These are phyloP conservation scores for Pythium apleroticum DNA, from an alignment of 352 stramenopile genomes.

Conservation along the genomic window DNA sequence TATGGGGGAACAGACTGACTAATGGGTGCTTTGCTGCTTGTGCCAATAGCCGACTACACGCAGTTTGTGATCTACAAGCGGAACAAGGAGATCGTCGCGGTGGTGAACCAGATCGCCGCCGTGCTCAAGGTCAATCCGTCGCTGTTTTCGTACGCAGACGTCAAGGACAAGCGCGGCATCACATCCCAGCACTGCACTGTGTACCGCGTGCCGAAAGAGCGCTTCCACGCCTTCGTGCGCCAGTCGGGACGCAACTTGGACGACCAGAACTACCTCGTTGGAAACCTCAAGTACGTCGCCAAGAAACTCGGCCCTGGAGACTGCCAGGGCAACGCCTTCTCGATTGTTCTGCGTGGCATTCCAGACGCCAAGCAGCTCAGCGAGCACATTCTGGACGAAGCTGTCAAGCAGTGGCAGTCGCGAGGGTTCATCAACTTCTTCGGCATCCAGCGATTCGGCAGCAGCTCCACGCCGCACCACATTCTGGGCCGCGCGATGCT, in stretches of 20 bases:
- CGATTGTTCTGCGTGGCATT: slow-evolving; percentile 92
- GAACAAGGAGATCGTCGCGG: slow-evolving; percentile 92
- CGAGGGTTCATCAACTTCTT: slow-evolving; percentile 98
- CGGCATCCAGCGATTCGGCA: slow-evolving; percentile 94
- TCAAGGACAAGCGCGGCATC: slow-evolving; percentile 96
- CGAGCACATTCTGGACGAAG: slow-evolving; percentile 29
- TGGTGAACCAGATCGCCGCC: slow-evolving; percentile 76
- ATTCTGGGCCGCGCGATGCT: slow-evolving; percentile 91
- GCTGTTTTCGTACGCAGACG: slow-evolving; percentile 91
- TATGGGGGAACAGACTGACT: slow-evolving; percentile 5
- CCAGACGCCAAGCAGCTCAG: slow-evolving; percentile 53
- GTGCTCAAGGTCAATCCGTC: slow-evolving; percentile 64
- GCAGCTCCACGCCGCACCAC: slow-evolving; percentile 77
- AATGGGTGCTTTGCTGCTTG: slow-evolving; percentile 19
- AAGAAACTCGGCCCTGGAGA: slow-evolving; percentile 85
- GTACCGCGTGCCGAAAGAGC: slow-evolving; percentile 72
- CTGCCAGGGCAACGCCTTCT: slow-evolving; percentile 92
- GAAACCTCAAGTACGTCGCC: slow-evolving; percentile 90
- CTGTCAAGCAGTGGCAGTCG: slow-evolving; percentile 49
- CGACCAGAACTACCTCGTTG: slow-evolving; percentile 85
- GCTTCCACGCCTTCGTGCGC: slow-evolving; percentile 47
- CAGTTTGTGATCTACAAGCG: slow-evolving; percentile 97
- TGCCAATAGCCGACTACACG: slow-evolving; percentile 84
- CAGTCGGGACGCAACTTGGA: slow-evolving; percentile 44
- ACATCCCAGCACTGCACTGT: slow-evolving; percentile 95